These are phyloP conservation scores for Fusarium virguliforme DNA, from an alignment of 2,329 filamentous ascomycete species.

Conservation along the genomic window DNA sequence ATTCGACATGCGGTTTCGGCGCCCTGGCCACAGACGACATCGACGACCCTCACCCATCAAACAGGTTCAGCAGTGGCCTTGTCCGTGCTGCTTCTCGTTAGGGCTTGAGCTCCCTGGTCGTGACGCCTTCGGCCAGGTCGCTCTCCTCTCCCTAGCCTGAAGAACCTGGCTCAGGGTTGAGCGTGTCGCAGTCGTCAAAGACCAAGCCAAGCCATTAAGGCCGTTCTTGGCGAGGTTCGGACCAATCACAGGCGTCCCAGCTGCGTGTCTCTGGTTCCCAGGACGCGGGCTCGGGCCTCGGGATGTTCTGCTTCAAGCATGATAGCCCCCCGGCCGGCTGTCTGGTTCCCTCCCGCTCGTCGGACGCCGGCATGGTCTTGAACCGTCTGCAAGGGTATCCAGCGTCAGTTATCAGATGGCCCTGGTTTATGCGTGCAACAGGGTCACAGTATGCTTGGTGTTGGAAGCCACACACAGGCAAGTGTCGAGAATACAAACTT, in stretches of 20 bases:
- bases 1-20: slow-evolving; percentile 28
- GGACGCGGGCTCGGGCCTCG: slow-evolving; percentile 53
- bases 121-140: slow-evolving; percentile 33
- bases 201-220: slow-evolving; percentile 20
- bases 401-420: slow-evolving; percentile 31
- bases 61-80: slow-evolving; percentile 34
- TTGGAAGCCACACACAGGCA: background rate
- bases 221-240: slow-evolving; percentile 22
- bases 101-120: slow-evolving; percentile 28
- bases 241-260: slow-evolving; percentile 53
- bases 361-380: slow-evolving; percentile 33
- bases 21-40: slow-evolving; percentile 18
- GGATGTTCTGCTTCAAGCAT: slow-evolving; percentile 53
- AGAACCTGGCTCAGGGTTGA: slow-evolving; percentile 27
- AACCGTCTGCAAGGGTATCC: slow-evolving; percentile 25
- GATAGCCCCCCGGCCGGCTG: slow-evolving; percentile 44
- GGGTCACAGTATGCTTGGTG: background rate
- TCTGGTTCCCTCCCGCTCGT: slow-evolving; percentile 29
- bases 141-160: slow-evolving; percentile 28
- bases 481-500: slow-evolving; percentile 8
- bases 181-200: slow-evolving; percentile 29
- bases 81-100: slow-evolving; percentile 17
- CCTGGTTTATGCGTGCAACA: slow-evolving; percentile 6
- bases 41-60: slow-evolving; percentile 40
- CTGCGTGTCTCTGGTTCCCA: slow-evolving; percentile 49